phyloP scores from a whole-genome alignment of 179 eudicot genomes.

The Silene coronaria region DNA sequence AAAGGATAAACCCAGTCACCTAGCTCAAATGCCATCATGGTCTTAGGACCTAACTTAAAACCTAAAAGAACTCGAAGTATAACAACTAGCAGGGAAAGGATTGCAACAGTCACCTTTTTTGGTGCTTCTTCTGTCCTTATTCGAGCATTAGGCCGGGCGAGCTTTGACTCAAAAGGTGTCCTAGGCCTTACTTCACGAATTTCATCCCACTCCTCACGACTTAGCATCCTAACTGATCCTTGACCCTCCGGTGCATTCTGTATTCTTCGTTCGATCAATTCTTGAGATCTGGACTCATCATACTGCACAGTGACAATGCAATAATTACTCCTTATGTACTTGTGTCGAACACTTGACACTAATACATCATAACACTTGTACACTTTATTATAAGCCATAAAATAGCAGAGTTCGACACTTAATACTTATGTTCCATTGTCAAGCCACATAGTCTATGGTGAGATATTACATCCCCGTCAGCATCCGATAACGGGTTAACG shows the following conservation, averaged over 20 bases:
- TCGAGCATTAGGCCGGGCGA: conserved; percentile 85
- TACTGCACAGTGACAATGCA: conserved; percentile 37
- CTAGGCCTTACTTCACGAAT: conserved; percentile 79
- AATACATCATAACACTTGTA: background rate
- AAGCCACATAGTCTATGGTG: background rate
- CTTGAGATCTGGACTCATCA: conserved; percentile 82
- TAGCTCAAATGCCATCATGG: background rate
- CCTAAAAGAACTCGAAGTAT: background rate
- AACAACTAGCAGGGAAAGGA: background rate
- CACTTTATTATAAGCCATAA: background rate
- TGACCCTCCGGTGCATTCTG: conserved; percentile 78
- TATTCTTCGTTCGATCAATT: conserved; percentile 64
- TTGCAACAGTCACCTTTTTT: conserved; percentile 42
- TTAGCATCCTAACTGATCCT: conserved; percentile 86
- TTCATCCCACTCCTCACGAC: conserved; percentile 84
- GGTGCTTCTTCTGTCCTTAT: conserved; percentile 65
- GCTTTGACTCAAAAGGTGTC: conserved; percentile 92
- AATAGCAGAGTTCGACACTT: background rate
- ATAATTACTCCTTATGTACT: background rate
- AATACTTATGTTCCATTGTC: background rate
- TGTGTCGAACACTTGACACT: background rate
- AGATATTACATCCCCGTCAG: background rate
- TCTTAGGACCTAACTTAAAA: background rate
- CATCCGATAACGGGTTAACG: background rate
- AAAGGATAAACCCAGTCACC: background rate